Conservation (phyloP, 2,329 filamentous ascomycete genomes). For the Colletotrichum destructivum region DNA sequence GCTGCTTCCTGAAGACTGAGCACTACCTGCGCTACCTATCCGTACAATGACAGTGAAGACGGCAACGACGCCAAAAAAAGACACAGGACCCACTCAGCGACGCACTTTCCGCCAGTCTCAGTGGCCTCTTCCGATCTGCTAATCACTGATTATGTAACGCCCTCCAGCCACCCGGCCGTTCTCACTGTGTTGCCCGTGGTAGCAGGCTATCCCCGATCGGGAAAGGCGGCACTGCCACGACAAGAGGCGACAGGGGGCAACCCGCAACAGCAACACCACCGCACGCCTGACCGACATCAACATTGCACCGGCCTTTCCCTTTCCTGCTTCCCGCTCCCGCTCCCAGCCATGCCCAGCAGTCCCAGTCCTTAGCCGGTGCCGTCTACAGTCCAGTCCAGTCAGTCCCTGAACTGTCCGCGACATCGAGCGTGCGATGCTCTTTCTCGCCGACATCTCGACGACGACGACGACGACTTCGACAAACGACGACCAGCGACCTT, state of each 20-base stretch:
- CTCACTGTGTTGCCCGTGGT: conserved; percentile 41
- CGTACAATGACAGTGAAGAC: too few species aligned
- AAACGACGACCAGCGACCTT: conserved; percentile 13
- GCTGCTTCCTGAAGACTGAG: background rate
- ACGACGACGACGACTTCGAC: conserved; percentile 35
- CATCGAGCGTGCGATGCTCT: conserved; percentile 31
- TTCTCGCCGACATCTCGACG: conserved; percentile 40
- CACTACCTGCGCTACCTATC: too few species aligned
- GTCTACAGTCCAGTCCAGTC: conserved; percentile 33
- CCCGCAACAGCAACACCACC: conserved; percentile 43
- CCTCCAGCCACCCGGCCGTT: conserved; percentile 10
- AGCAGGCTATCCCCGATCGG: conserved; percentile 24
- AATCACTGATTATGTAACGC: conserved; percentile 11
- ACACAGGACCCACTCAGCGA: background rate
- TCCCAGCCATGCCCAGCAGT: conserved; percentile 42
- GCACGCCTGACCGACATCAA: conserved; percentile 43
- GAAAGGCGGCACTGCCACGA: conserved; percentile 41
- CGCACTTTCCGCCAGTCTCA: conserved; percentile 4
- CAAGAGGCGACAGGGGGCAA: conserved; percentile 42
- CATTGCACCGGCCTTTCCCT: conserved; percentile 41
- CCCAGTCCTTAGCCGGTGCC: conserved; percentile 26
- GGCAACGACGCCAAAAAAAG: conserved; percentile 30
- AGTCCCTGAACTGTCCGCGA: conserved; percentile 31
- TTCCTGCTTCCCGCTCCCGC: conserved; percentile 22
- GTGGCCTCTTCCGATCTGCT: background rate